phyloP scores from a whole-genome alignment of 2,329 filamentous ascomycete genomes.

The Xylariaceae sp. region DNA sequence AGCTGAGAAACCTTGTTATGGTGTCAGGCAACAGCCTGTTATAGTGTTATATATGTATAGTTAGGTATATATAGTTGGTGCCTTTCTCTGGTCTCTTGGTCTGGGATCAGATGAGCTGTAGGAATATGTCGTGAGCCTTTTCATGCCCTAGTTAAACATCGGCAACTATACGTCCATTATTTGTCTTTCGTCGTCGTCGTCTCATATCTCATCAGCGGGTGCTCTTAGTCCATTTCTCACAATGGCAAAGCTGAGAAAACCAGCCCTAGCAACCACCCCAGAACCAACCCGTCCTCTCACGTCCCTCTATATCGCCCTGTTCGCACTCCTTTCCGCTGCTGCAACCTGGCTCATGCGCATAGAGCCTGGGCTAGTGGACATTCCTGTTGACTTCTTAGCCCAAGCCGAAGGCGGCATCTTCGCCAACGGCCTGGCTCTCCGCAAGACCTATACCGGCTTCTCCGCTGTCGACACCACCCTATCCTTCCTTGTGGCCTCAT shows the following conservation, averaged over 20 bases:
- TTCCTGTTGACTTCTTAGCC: conserved; percentile 16
- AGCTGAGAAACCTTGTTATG: no score
- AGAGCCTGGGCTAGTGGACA: conserved; percentile 14
- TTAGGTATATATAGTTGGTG: no score
- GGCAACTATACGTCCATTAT: no score
- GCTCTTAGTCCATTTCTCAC: no score
- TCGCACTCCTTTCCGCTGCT: conserved; percentile 10
- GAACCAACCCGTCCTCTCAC: conserved; percentile 9
- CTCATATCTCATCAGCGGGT: no score
- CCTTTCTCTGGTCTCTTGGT: no score
- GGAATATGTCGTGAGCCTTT: no score
- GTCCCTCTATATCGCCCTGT: conserved; percentile 14
- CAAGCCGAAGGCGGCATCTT: conserved; percentile 19
- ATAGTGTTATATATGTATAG: no score
- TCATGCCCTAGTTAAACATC: no score
- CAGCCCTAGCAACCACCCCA: not conserved
- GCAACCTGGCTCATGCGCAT: conserved; percentile 20
- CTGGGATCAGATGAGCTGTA: no score
- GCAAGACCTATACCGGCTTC: conserved; percentile 12
- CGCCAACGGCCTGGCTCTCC: conserved; percentile 3
- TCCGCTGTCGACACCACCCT: conserved; percentile 10
- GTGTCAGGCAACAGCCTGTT: no score
- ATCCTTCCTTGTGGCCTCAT: conserved; percentile 19
- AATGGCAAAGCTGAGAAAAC: conserved; percentile 5
- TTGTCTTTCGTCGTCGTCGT: no score